These are phyloP conservation scores for Pseudogymnoascus sp. DNA, from an alignment of 2,329 filamentous ascomycete species.

Conservation along the genomic window DNA sequence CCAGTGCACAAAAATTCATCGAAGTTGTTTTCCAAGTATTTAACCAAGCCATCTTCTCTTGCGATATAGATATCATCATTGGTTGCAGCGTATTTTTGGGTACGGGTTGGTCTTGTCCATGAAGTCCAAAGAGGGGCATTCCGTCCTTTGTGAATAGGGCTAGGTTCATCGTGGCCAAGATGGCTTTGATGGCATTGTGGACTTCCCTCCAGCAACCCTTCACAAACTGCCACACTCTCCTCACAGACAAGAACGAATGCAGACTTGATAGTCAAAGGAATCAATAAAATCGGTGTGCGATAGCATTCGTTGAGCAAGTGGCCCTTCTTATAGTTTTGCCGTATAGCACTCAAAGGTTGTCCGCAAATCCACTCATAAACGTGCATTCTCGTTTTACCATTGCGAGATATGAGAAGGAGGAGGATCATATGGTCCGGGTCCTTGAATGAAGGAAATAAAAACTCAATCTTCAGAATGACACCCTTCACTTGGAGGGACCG, in stretches of 20 bases:
- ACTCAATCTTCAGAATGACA: slow-evolving; percentile 78
- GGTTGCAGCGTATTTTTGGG: slow-evolving; percentile 48
- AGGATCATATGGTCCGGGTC: slow-evolving; percentile 69
- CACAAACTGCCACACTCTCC: slow-evolving; percentile 46
- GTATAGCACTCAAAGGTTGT: slow-evolving; percentile 37
- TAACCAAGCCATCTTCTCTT: slow-evolving; percentile 76
- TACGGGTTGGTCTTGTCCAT: slow-evolving; percentile 70
- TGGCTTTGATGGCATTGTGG: slow-evolving; percentile 32
- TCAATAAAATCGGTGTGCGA: slow-evolving; percentile 57
- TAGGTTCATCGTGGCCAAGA: slow-evolving; percentile 22
- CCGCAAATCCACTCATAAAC: slow-evolving; percentile 53
- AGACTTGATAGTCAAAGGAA: slow-evolving; percentile 61
- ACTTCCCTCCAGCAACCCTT: slow-evolving; percentile 43
- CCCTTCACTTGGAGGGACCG: slow-evolving; percentile 44
- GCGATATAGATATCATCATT: slow-evolving; percentile 79
- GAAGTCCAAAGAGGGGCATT: slow-evolving; percentile 62
- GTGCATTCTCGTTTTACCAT: slow-evolving; percentile 42
- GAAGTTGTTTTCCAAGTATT: slow-evolving; percentile 58
- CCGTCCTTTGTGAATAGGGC: slow-evolving; percentile 38
- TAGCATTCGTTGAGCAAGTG: slow-evolving; percentile 42
- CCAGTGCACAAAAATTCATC: slow-evolving; percentile 45
- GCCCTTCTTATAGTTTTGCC: slow-evolving; percentile 40
- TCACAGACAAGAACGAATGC: slow-evolving; percentile 63
- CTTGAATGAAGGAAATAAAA: slow-evolving; percentile 61
- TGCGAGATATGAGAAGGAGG: slow-evolving; percentile 50